A percentile compares a stretch with the other conserved stretches of the same genome.
Evolutionary conservation across 352 stramenopile species (phyloP).

Genomic region (Aphanomyces invadans): DNA sequence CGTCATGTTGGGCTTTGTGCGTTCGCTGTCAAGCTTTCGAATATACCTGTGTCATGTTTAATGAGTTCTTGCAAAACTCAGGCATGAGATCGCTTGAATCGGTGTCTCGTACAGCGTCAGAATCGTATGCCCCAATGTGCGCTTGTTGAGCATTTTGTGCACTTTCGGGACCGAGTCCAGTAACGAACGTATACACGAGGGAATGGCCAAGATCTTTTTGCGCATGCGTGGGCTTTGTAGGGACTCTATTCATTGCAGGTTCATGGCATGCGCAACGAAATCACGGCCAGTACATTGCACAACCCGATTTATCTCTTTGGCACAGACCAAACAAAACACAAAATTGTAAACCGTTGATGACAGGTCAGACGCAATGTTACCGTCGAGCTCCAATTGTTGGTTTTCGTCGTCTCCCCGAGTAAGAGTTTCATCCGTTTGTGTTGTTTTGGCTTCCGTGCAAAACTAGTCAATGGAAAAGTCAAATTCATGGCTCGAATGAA

Average conservation of each 20-base stretch:
- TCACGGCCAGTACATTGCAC: no score
- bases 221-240: constrained; percentile 15
- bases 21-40: constrained; percentile 53
- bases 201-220: constrained; percentile 18
- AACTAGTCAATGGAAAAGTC: constrained; percentile 6
- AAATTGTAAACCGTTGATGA: no score
- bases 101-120: constrained; percentile 34
- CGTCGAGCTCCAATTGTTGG: not conserved
- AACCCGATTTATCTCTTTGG: no score
- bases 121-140: constrained; percentile 37
- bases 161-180: constrained; percentile 43
- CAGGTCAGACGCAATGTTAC: not conserved
- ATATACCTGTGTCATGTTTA: constrained; percentile 25
- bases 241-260: not conserved
- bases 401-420: not conserved
- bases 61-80: no score
- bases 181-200: constrained; percentile 39
- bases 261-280: no score
- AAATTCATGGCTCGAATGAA: constrained; percentile 30
- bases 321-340: no score
- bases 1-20: constrained; percentile 26
- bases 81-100: no score
- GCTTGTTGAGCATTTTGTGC: constrained; percentile 46
- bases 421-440: constrained; percentile 12
- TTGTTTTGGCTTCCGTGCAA: constrained; percentile 1